Percentiles rank a stretch among this genome's conserved stretches.
phyloP scores from a whole-genome alignment of 768 basidiomycete species.

The Cystofilobasidium macerans region DNA sequence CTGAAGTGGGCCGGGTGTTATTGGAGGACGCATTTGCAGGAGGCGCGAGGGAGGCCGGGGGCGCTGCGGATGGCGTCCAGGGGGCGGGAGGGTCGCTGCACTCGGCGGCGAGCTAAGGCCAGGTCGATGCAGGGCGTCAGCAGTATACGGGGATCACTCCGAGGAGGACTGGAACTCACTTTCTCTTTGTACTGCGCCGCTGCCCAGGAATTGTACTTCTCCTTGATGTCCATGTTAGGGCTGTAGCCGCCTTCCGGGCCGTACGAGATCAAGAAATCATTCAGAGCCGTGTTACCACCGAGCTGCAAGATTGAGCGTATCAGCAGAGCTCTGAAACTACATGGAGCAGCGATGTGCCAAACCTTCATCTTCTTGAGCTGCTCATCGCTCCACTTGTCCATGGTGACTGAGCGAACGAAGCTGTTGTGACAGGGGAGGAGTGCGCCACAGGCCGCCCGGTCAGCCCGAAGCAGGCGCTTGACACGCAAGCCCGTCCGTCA shows the following conservation, averaged over 20 bases:
- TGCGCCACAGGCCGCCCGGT: no score
- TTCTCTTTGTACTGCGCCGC: conserved; percentile 91
- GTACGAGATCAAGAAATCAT: conserved; percentile 56
- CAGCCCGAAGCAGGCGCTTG: no score
- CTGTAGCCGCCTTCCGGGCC: conserved; percentile 31
- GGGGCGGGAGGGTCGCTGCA: conserved; percentile 54
- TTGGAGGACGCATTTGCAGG: conserved; percentile 42
- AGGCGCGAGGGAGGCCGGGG: conserved; percentile 40
- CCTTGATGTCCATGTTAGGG: conserved; percentile 32
- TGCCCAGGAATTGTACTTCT: conserved; percentile 77
- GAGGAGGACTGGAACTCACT: conserved; percentile 40
- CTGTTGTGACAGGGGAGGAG: conserved; percentile 39
- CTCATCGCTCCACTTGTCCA: conserved; percentile 92
- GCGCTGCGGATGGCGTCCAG: conserved; percentile 68
- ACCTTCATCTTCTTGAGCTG: conserved; percentile 74
- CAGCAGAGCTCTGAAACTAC: no score
- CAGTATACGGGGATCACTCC: not conserved
- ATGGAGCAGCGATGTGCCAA: no score
- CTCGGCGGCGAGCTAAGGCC: conserved; percentile 70
- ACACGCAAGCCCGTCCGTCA: no score
- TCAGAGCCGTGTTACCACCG: conserved; percentile 79
- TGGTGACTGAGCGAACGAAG: conserved; percentile 84
- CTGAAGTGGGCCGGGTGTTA: conserved; percentile 58
- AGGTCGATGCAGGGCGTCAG: not conserved
- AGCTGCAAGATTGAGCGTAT: conserved; percentile 43